phyloP scores from a whole-genome alignment of 2,329 filamentous ascomycete genomes.

The Botrytis medusae region DNA sequence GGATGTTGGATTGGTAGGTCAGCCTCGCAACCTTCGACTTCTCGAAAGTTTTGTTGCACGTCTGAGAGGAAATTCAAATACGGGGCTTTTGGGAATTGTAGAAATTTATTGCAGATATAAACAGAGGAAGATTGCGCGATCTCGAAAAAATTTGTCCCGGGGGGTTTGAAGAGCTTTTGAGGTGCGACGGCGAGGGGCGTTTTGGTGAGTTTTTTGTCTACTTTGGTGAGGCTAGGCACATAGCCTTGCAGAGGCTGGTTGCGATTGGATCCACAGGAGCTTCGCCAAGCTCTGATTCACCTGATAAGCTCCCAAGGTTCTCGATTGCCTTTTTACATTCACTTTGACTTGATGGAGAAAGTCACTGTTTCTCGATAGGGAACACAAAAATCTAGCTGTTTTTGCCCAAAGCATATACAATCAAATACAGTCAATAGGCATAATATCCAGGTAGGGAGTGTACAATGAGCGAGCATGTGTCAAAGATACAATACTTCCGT shows the following conservation, averaged over 20 bases:
- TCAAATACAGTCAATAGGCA: background rate
- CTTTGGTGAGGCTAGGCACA: background rate
- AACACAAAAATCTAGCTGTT: background rate
- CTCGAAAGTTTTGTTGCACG: conserved; percentile 1
- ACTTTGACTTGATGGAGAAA: too few species aligned
- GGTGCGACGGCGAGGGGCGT: background rate
- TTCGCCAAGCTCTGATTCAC: conserved; percentile 1
- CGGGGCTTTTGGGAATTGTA: background rate
- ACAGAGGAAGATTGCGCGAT: background rate
- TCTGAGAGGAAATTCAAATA: background rate
- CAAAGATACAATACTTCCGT: background rate
- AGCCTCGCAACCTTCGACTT: background rate
- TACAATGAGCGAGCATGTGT: background rate
- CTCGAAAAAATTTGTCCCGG: background rate
- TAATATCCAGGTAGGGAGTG: background rate
- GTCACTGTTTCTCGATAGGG: background rate
- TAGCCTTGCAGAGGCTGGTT: conserved; percentile 7
- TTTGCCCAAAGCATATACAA: background rate
- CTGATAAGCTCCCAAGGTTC: conserved; percentile 10
- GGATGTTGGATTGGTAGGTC: background rate
- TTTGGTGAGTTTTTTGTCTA: conserved; percentile 4
- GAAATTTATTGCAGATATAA: background rate
- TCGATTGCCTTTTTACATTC: background rate
- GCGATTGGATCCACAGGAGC: conserved; percentile 9
- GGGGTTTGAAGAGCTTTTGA: background rate